Conservation (phyloP, 2,329 filamentous ascomycete genomes). For the Trichophyton simii region DNA sequence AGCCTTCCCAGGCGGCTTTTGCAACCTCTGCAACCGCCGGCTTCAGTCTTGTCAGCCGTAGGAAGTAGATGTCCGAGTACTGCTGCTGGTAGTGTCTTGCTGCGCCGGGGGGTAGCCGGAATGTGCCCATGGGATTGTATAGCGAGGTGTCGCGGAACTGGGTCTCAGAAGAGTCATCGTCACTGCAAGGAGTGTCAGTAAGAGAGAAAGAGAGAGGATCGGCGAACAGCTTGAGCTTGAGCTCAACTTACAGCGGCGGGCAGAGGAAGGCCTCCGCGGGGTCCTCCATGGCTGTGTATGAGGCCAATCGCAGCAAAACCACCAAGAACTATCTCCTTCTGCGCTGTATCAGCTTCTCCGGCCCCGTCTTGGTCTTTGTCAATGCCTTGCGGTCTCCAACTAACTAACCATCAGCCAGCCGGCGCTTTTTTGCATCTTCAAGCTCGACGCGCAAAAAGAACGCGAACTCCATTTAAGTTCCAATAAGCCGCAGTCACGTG, state of each 20-base stretch:
- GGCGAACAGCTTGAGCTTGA: not conserved
- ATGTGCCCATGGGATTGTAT: constrained; percentile 67
- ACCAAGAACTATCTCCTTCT: no score
- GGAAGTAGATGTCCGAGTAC: constrained; percentile 95
- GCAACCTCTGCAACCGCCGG: constrained; percentile 67
- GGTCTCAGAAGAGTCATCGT: constrained; percentile 26
- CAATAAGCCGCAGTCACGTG: no score
- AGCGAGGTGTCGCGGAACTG: constrained; percentile 44
- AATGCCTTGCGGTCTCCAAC: no score
- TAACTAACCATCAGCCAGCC: no score
- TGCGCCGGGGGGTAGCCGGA: constrained; percentile 53
- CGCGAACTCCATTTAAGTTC: no score
- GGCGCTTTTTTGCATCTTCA: no score
- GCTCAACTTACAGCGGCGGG: constrained; percentile 19
- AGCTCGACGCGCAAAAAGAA: no score
- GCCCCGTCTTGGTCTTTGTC: no score
- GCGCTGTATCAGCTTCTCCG: no score
- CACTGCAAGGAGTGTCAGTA: not conserved
- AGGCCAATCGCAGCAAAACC: no score
- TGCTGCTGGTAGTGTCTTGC: constrained; percentile 76
- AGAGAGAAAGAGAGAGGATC: not conserved
- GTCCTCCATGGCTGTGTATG: constrained; percentile 5
- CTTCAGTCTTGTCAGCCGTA: constrained; percentile 78
- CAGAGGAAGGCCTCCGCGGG: constrained; percentile 17
- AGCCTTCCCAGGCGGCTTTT: constrained; percentile 60